Evolutionary conservation across 805 yeast species (phyloP).

Genomic region (Jamesozyma gamospora): DNA sequence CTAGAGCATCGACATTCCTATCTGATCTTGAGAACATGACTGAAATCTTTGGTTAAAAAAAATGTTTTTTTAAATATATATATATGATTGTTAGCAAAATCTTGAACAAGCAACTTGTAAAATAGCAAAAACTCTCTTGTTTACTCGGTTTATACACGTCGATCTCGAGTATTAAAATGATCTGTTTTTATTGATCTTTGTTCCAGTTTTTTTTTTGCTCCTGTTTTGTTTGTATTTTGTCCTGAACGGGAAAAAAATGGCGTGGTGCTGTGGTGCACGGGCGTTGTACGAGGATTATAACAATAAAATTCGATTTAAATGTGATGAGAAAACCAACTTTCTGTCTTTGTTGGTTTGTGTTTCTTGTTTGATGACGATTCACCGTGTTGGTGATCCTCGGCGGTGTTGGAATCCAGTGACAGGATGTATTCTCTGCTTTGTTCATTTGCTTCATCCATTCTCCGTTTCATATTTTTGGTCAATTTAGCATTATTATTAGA

Average conservation of each 20-base stretch:
- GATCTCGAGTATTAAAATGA: no score
- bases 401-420: background rate
- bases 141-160: no score
- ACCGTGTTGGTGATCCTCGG: background rate
- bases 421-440: constrained; percentile 12
- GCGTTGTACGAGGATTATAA: no score
- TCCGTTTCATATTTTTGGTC: constrained; percentile 48
- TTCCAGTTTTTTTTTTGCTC: no score
- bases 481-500: constrained; percentile 46
- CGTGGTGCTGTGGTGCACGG: no score
- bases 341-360: background rate
- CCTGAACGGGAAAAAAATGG: no score
- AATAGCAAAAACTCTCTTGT: no score
- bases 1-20: constrained; percentile 26
- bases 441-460: constrained; percentile 30
- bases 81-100: background rate
- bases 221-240: no score
- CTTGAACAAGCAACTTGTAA: no score
- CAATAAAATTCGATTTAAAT: background rate
- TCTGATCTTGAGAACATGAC: constrained; percentile 21
- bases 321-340: constrained; percentile 6
- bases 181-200: no score
- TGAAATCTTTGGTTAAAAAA: no score
- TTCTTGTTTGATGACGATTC: background rate
- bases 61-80: background rate